These are phyloP conservation scores for Dactylonectria macrodidyma DNA, from an alignment of 2,329 filamentous ascomycete genomes.

Conservation along the genomic window DNA sequence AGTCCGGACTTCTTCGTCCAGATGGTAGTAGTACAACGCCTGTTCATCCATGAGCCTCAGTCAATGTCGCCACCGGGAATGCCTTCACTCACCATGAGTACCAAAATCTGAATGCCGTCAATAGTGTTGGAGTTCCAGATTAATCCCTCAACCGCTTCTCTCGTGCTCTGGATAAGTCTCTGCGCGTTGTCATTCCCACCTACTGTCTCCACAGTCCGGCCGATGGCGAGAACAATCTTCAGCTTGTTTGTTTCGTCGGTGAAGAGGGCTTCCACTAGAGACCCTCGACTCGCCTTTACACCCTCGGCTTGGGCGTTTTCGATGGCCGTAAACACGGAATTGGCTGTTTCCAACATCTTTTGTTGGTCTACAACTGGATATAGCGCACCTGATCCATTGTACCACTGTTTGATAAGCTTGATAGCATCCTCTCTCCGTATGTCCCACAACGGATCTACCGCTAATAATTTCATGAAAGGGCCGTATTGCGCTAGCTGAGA, in stretches of 20 bases:
- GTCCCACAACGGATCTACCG: constrained; percentile 24
- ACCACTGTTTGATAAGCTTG: constrained; percentile 16
- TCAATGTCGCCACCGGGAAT: neutral
- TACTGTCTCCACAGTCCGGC: constrained; percentile 11
- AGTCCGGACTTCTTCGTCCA: constrained; percentile 21
- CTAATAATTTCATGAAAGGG: constrained; percentile 17
- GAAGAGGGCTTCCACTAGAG: constrained; percentile 9
- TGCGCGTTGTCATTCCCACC: constrained; percentile 18
- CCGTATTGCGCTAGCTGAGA: constrained; percentile 7
- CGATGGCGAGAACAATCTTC: constrained; percentile 20
- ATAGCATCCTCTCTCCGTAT: constrained; percentile 14
- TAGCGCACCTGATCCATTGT: constrained; percentile 8
- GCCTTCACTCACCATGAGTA: constrained; percentile 7
- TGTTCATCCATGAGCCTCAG: neutral
- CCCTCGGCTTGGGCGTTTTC: neutral
- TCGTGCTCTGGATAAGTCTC: constrained; percentile 13
- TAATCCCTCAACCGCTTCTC: constrained; percentile 16
- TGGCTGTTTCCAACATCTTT: constrained; percentile 4
- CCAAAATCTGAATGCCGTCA: constrained; percentile 10
- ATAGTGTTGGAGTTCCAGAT: constrained; percentile 16
- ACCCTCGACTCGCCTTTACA: neutral
- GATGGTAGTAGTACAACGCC: constrained; percentile 21
- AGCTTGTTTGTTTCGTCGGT: constrained; percentile 24
- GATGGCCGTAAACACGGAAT: neutral
- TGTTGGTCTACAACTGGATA: constrained; percentile 12